These are phyloP conservation scores for Saccharomycopsis fermentans DNA, from an alignment of 805 yeast species.

Conservation along the genomic window DNA sequence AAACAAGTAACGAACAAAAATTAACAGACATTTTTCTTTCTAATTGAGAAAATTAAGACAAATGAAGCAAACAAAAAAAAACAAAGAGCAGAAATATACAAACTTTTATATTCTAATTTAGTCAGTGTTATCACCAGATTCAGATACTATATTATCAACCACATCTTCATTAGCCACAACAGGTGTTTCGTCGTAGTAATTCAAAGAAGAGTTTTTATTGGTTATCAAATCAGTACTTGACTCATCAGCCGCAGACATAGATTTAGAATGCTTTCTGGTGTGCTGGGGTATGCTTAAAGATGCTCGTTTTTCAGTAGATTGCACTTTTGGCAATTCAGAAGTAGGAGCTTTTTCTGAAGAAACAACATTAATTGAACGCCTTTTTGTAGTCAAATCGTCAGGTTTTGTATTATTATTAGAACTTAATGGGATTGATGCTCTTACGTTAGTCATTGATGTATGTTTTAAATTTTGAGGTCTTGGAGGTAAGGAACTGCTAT, in stretches of 20 bases:
- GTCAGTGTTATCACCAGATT: not conserved
- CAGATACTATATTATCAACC: not conserved
- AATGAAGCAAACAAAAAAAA: not conserved
- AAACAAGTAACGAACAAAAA: not conserved
- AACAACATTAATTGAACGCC: not conserved
- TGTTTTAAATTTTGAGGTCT: not conserved
- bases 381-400: not conserved
- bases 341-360: not conserved
- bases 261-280: conserved; percentile 28
- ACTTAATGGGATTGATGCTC: not conserved
- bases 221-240: conserved; percentile 17
- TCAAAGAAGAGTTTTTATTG: not conserved
- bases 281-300: not conserved
- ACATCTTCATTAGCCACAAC: not conserved
- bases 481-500: not conserved
- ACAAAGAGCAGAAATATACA: not conserved
- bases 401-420: not conserved
- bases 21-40: too few species aligned
- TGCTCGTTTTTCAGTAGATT: not conserved
- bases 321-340: not conserved
- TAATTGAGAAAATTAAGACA: not conserved
- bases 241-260: conserved; percentile 26
- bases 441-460: not conserved
- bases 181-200: not conserved
- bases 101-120: not conserved